Evolutionary conservation across 441 rosid genomes (phyloP).

Genomic region (Pelargonium citronellum): DNA sequence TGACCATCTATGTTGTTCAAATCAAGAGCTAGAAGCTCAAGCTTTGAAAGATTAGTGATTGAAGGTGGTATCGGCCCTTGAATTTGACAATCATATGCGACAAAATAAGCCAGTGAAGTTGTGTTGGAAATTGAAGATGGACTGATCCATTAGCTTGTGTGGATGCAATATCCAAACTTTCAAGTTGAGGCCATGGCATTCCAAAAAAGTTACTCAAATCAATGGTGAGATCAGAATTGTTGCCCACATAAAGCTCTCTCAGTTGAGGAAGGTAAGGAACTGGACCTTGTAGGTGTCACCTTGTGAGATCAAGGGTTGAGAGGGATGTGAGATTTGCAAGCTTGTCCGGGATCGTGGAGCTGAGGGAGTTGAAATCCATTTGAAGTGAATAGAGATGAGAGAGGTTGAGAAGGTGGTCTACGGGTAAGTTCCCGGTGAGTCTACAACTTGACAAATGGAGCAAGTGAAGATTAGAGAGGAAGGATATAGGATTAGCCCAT

Average conservation of each 20-base stretch:
- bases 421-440: neutral
- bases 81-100: conserved; percentile 17
- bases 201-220: neutral
- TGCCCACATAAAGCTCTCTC: conserved; percentile 2
- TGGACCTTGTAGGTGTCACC: conserved; percentile 4
- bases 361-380: conserved; percentile 8
- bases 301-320: conserved; percentile 9
- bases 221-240: neutral
- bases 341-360: neutral
- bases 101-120: conserved; percentile 19
- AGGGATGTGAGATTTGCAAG: conserved; percentile 10
- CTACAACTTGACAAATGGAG: neutral
- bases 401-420: conserved; percentile 10
- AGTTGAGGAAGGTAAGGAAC: conserved; percentile 14
- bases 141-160: conserved; percentile 9
- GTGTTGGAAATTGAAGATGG: conserved; percentile 13
- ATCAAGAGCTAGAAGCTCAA: neutral
- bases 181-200: neutral
- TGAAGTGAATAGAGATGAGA: neutral
- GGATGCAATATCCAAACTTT: neutral
- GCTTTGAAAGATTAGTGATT: conserved; percentile 19
- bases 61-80: conserved; percentile 24
- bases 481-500: conserved; percentile 11
- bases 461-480: neutral
- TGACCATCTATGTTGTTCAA: conserved; percentile 15